phyloP scores from a whole-genome alignment of 2,329 filamentous ascomycete species.

The Arthrinium puccinioides region DNA sequence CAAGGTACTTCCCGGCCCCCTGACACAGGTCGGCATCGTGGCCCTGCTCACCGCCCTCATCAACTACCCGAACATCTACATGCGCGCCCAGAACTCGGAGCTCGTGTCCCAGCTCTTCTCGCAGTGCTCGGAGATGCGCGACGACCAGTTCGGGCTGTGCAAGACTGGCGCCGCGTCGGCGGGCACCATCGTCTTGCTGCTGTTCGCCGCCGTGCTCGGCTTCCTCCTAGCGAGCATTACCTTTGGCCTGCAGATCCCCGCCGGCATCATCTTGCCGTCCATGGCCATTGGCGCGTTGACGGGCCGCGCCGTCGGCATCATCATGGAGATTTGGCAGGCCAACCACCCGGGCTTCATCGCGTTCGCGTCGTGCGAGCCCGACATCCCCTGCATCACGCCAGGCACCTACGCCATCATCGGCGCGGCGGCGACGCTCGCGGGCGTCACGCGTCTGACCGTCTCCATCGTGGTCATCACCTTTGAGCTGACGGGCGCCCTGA shows the following conservation, averaged over 20 bases:
- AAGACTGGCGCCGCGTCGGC: conserved; percentile 77
- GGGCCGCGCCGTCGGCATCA: conserved; percentile 81
- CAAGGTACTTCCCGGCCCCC: conserved; percentile 60
- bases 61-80: conserved; percentile 94
- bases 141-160: conserved; percentile 87
- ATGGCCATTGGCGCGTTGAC: conserved; percentile 92
- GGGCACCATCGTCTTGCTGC: conserved; percentile 72
- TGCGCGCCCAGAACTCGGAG: conserved; percentile 86
- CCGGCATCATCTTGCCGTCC: conserved; percentile 90
- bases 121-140: conserved; percentile 74
- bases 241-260: conserved; percentile 89
- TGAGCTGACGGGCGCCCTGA: conserved; percentile 90
- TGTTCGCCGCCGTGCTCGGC: conserved; percentile 76
- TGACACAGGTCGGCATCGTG: conserved; percentile 73
- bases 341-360: conserved; percentile 69
- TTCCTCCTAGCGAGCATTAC: conserved; percentile 82
- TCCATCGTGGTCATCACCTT: conserved; percentile 99
- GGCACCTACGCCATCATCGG: conserved; percentile 96
- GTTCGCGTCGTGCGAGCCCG: conserved; percentile 76
- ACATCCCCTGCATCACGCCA: conserved; percentile 81
- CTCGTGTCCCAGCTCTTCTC: conserved; percentile 88
- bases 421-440: conserved; percentile 86
- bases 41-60: conserved; percentile 77
- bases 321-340: conserved; percentile 81
- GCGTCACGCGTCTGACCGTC: conserved; percentile 92